Evolutionary conservation across 768 basidiomycete genomes (phyloP).

Genomic region (Artomyces pyxidatus): DNA sequence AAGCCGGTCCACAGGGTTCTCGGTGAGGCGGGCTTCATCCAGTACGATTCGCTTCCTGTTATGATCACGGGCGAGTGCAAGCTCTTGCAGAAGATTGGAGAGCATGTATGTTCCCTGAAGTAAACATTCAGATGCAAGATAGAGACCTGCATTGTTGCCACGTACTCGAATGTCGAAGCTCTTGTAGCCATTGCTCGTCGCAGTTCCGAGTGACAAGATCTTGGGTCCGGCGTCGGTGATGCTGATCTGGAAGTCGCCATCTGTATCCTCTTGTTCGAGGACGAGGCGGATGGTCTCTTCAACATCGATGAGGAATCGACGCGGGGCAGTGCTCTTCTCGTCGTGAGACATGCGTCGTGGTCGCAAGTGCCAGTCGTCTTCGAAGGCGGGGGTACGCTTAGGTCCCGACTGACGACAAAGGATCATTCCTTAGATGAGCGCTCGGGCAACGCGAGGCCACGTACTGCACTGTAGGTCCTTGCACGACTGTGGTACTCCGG

Average conservation of each 20-base stretch:
- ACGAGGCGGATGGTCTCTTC: slow-evolving; percentile 96
- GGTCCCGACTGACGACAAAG: slow-evolving; percentile 28
- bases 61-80: slow-evolving; percentile 93
- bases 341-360: slow-evolving; percentile 87
- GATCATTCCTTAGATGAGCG: slow-evolving; percentile 11
- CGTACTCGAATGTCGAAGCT: slow-evolving; percentile 89
- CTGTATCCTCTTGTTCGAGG: slow-evolving; percentile 96
- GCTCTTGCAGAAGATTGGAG: slow-evolving; percentile 96
- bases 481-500: slow-evolving; percentile 73
- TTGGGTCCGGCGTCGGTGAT: slow-evolving; percentile 96
- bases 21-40: slow-evolving; percentile 95
- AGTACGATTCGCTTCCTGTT: slow-evolving; percentile 93
- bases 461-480: slow-evolving; percentile 82
- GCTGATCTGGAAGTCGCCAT: slow-evolving; percentile 94
- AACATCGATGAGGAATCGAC: slow-evolving; percentile 93
- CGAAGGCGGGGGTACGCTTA: slow-evolving; percentile 61
- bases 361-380: slow-evolving; percentile 67
- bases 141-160: slow-evolving; percentile 1
- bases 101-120: slow-evolving; percentile 96
- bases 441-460: slow-evolving; percentile 18
- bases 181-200: slow-evolving; percentile 96
- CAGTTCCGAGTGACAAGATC: slow-evolving; percentile 91
- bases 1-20: slow-evolving; percentile 95
- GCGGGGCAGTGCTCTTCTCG: slow-evolving; percentile 74
- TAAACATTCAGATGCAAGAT: slow-evolving; percentile 11